Percentiles rank a stretch among this genome's conserved stretches.
Conservation (phyloP, 2,329 filamentous ascomycete species). For the Colletotrichum nymphaeae region DNA sequence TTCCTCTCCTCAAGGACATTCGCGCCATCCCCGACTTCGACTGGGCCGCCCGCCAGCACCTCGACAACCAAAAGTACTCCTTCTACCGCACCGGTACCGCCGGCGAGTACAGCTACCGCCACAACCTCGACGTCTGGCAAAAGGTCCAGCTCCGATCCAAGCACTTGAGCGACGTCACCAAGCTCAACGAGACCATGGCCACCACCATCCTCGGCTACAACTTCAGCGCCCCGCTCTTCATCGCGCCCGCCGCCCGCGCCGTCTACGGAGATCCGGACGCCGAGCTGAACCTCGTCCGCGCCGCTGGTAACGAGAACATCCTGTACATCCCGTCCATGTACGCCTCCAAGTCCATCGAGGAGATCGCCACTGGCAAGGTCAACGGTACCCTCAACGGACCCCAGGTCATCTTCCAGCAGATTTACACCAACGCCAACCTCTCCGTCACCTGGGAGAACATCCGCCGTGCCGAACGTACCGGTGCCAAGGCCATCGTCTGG, state of each 20-base stretch:
- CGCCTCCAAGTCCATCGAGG: slow-evolving; percentile 47
- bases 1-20: slow-evolving; percentile 54
- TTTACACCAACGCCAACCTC: slow-evolving; percentile 42
- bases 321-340: slow-evolving; percentile 54
- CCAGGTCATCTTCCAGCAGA: slow-evolving; percentile 48
- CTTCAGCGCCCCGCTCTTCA: slow-evolving; percentile 61
- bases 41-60: slow-evolving; percentile 56
- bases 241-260: slow-evolving; percentile 57
- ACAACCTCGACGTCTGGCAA: slow-evolving; percentile 62
- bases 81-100: slow-evolving; percentile 62
- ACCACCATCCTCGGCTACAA: slow-evolving; percentile 59
- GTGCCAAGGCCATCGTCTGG: slow-evolving; percentile 51
- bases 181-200: slow-evolving; percentile 47
- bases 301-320: slow-evolving; percentile 56
- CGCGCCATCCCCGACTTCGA: slow-evolving; percentile 61
- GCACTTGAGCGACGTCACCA: slow-evolving; percentile 51
- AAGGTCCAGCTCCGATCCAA: slow-evolving; percentile 57
- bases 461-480: slow-evolving; percentile 45
- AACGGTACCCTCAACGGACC: slow-evolving; percentile 40
- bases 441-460: slow-evolving; percentile 47
- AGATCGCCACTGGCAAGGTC: slow-evolving; percentile 44
- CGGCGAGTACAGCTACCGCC: slow-evolving; percentile 62
- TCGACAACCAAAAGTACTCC: slow-evolving; percentile 55
- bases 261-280: slow-evolving; percentile 55
- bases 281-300: slow-evolving; percentile 60